Percentiles rank a stretch among this genome's conserved stretches.
Conservation (phyloP, 2,329 filamentous ascomycete species). For the Trichoderma sp. region DNA sequence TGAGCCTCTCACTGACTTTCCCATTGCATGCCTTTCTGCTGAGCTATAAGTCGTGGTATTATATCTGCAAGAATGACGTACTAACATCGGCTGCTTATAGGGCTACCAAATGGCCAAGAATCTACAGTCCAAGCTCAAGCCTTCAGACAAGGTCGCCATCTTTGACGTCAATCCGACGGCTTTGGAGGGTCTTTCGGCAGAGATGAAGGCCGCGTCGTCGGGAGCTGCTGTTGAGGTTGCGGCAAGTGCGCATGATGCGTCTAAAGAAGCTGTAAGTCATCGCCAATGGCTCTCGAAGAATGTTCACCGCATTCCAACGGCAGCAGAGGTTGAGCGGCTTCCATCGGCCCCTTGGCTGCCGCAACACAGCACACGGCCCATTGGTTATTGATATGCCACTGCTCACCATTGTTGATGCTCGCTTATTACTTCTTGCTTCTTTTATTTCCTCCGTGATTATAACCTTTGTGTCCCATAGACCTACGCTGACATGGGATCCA, state of each 20-base stretch:
- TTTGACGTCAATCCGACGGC: constrained; percentile 59
- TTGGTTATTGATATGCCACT: constrained; percentile 42
- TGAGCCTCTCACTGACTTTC: constrained; percentile 38
- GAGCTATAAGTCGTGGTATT: neutral
- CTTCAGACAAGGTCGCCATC: constrained; percentile 53
- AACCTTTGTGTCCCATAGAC: constrained; percentile 43
- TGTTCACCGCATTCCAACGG: constrained; percentile 45
- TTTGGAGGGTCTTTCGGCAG: constrained; percentile 48
- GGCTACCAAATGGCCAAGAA: constrained; percentile 66
- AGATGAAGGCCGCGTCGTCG: constrained; percentile 47
- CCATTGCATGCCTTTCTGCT: no score
- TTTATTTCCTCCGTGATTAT: neutral
- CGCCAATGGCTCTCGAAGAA: neutral
- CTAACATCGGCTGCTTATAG: constrained; percentile 37
- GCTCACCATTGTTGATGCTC: neutral
- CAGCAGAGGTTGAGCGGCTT: constrained; percentile 62
- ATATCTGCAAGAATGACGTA: neutral
- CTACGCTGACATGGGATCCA: constrained; percentile 25
- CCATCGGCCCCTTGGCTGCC: constrained; percentile 63
- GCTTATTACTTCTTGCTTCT: neutral
- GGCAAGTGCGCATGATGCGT: constrained; percentile 49
- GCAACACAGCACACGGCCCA: constrained; percentile 63
- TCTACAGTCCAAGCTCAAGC: constrained; percentile 57
- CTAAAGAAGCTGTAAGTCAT: constrained; percentile 54
- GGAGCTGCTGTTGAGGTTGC: constrained; percentile 52